Conservation (phyloP, 768 basidiomycete species). For the Psilocybe subaeruginosa region DNA sequence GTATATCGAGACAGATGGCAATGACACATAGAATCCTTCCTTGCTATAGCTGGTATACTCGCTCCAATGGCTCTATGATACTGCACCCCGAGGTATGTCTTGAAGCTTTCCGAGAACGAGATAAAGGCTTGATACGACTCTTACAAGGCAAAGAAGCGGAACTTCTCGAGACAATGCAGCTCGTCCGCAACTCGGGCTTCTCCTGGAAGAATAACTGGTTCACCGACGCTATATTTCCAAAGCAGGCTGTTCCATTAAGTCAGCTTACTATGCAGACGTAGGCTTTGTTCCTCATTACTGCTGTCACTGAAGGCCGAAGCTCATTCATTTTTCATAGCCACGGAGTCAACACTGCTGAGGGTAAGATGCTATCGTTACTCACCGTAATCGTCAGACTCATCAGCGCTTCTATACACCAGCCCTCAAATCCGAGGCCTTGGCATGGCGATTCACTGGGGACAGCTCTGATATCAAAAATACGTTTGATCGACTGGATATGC, state of each 20-base stretch:
- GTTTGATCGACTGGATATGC: conserved; percentile 38
- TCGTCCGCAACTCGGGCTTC: conserved; percentile 39
- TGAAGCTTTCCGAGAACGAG: not conserved
- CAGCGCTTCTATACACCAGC: conserved; percentile 23
- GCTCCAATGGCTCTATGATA: conserved; percentile 44
- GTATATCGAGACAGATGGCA: no score
- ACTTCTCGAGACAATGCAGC: conserved; percentile 43
- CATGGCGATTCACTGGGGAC: conserved; percentile 43
- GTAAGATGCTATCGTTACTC: conserved; percentile 8
- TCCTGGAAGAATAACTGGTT: conserved; percentile 48
- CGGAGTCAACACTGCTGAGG: conserved; percentile 45
- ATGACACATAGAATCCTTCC: no score
- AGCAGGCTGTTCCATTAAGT: conserved; percentile 28
- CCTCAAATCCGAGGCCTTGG: conserved; percentile 44
- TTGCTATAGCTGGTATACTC: conserved; percentile 34
- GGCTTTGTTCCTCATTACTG: conserved; percentile 7
- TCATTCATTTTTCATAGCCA: conserved; percentile 28
- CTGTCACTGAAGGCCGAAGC: not conserved
- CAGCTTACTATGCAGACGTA: conserved; percentile 35
- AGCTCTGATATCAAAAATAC: conserved; percentile 40
- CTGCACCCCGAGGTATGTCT: conserved; percentile 36
- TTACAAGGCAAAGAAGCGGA: conserved; percentile 34
- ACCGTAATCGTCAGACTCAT: no score
- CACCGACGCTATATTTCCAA: conserved; percentile 37
- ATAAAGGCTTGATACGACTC: not conserved